Evolutionary conservation across 139 green algal genomes (phyloP).

Genomic region (Micractinium conductrix): DNA sequence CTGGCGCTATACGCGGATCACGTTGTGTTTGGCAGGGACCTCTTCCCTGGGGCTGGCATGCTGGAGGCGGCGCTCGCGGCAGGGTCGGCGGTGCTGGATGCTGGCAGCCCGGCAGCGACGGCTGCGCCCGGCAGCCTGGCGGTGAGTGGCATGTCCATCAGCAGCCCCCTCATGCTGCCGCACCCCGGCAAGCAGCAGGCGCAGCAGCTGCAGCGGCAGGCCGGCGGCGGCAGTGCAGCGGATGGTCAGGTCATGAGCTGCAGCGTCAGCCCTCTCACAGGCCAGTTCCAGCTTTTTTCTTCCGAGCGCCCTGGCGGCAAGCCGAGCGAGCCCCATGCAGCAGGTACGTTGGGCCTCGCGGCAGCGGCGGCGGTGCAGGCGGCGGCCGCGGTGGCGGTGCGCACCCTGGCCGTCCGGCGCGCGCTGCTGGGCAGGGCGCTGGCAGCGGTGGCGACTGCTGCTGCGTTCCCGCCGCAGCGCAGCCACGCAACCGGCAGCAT

Average conservation of each 20-base stretch:
- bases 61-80: conserved; percentile 66
- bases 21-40: conserved; percentile 56
- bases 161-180: conserved; percentile 26
- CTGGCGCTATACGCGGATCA: conserved; percentile 75
- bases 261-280: conserved; percentile 8
- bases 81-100: conserved; percentile 9
- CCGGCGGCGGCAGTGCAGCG: neutral
- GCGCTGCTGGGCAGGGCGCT: conserved; percentile 1
- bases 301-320: neutral
- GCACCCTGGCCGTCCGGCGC: neutral
- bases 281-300: conserved; percentile 21
- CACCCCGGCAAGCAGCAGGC: neutral
- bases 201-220: neutral
- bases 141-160: conserved; percentile 39
- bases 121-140: neutral
- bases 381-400: neutral
- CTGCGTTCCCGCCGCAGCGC: neutral
- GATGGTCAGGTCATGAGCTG: conserved; percentile 23
- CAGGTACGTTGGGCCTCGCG: conserved; percentile 2
- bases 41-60: conserved; percentile 79
- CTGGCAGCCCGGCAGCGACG: neutral
- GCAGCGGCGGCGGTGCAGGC: neutral
- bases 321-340: neutral
- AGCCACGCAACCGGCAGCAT: conserved; percentile 33
- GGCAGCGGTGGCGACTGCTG: neutral